These are phyloP conservation scores for Talaromyces marneffei DNA, from an alignment of 2,329 filamentous ascomycete species.

Conservation along the genomic window DNA sequence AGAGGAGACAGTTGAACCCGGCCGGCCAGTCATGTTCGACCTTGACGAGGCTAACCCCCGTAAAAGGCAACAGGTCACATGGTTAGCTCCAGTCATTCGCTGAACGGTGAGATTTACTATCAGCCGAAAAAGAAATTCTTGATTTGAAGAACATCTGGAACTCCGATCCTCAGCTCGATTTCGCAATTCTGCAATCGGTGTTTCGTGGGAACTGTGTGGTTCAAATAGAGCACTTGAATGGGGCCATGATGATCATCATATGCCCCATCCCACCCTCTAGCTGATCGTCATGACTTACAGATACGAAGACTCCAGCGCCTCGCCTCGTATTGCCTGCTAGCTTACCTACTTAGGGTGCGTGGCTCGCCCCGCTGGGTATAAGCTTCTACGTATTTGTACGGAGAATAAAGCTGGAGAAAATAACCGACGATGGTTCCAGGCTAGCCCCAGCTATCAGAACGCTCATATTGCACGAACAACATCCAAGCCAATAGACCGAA, in stretches of 20 bases:
- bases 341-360: not conserved
- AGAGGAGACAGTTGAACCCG: not conserved
- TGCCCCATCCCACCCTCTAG: not conserved
- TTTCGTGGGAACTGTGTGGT: not conserved
- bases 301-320: not conserved
- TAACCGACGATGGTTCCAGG: not conserved
- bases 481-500: not conserved
- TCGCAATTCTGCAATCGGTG: not conserved
- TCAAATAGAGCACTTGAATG: not conserved
- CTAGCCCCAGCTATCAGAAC: not conserved
- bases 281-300: not conserved
- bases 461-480: not conserved
- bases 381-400: not conserved
- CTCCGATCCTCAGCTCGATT: not conserved
- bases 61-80: conserved; percentile 1
- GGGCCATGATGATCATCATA: not conserved
- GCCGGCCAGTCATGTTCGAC: not conserved
- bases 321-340: not conserved
- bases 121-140: not conserved
- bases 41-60: not conserved
- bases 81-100: not conserved
- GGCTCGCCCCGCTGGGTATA: not conserved
- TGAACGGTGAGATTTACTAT: not conserved
- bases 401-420: not conserved
- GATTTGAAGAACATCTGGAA: not conserved